These are phyloP conservation scores for Trypanosoma boissoni DNA, from an alignment of 208 protist genomes.

Conservation along the genomic window DNA sequence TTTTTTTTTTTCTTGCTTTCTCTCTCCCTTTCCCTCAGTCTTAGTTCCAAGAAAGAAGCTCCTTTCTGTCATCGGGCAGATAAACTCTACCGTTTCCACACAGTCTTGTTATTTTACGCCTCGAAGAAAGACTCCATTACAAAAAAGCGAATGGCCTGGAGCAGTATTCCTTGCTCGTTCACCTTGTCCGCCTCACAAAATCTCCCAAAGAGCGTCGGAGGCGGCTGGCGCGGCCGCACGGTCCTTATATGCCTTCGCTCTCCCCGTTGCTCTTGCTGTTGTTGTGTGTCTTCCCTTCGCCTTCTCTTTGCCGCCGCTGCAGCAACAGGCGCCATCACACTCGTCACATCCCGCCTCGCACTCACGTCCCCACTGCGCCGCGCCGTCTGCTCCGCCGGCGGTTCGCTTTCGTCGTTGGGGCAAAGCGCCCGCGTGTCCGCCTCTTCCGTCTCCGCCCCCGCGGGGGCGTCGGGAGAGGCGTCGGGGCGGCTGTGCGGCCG, in stretches of 20 bases:
- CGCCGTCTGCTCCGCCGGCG: slow-evolving; percentile 34
- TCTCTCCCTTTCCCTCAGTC: neutral
- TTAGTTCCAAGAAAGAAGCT: neutral
- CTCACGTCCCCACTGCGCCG: too few relatives aligned
- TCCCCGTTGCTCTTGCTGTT: neutral
- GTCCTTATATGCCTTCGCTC: neutral
- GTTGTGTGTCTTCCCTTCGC: neutral
- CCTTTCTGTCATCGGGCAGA: too few relatives aligned
- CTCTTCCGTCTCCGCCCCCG: neutral
- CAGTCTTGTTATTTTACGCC: neutral
- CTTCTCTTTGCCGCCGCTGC: neutral
- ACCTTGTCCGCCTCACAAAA: slow-evolving; percentile 67
- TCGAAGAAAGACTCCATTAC: slow-evolving; percentile 69
- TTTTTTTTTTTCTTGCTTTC: neutral
- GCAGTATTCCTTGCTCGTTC: slow-evolving; percentile 66
- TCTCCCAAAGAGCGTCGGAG: slow-evolving; percentile 65
- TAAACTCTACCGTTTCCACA: too few relatives aligned
- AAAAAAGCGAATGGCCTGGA: slow-evolving; percentile 87
- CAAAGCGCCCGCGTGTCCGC: neutral
- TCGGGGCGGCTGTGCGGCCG: slow-evolving; percentile 9
- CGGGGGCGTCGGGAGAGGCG: neutral
- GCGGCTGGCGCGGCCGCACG: slow-evolving; percentile 16
- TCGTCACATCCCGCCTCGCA: neutral
- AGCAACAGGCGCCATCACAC: neutral
- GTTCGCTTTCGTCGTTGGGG: slow-evolving; percentile 24